Percentiles rank a stretch among this genome's conserved stretches.
phyloP scores from a whole-genome alignment of 495 filamentous ascomycete species.

The Chaetomium cochliodes region DNA sequence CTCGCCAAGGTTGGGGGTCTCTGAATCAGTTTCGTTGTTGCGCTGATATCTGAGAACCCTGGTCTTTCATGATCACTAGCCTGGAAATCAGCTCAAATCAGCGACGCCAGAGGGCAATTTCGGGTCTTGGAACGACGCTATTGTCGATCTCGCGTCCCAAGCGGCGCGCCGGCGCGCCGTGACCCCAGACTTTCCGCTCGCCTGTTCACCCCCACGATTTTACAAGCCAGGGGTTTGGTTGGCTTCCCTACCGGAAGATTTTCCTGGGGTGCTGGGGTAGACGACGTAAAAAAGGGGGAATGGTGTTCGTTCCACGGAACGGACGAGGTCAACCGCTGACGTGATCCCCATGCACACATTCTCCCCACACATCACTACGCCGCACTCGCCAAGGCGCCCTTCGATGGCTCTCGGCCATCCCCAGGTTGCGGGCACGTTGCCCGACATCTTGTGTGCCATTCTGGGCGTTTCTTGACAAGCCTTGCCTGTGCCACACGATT shows the following conservation, averaged over 20 bases:
- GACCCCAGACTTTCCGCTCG: constrained; percentile 21
- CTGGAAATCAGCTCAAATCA: constrained; percentile 5
- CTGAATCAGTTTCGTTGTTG: background rate
- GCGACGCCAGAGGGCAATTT: background rate
- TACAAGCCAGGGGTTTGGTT: constrained; percentile 16
- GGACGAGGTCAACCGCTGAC: constrained; percentile 27
- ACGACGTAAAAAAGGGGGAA: constrained; percentile 12
- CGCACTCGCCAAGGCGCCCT: background rate
- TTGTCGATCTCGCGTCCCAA: constrained; percentile 15
- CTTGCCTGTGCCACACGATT: constrained; percentile 20
- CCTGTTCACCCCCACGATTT: constrained; percentile 19
- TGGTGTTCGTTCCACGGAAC: background rate
- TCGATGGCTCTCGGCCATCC: background rate
- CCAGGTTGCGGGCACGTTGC: constrained; percentile 2
- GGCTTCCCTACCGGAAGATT: constrained; percentile 24
- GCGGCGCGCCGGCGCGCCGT: constrained; percentile 8
- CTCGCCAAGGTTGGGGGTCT: constrained; percentile 11
- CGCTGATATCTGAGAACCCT: background rate
- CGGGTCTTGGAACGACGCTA: background rate
- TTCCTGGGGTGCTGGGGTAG: constrained; percentile 21
- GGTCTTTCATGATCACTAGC: background rate
- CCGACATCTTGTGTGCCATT: constrained; percentile 14
- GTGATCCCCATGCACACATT: constrained; percentile 26
- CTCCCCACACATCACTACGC: constrained; percentile 17
- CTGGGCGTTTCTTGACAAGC: constrained; percentile 5